phyloP scores from a whole-genome alignment of 495 filamentous ascomycete genomes.

The Xylaria longipes region DNA sequence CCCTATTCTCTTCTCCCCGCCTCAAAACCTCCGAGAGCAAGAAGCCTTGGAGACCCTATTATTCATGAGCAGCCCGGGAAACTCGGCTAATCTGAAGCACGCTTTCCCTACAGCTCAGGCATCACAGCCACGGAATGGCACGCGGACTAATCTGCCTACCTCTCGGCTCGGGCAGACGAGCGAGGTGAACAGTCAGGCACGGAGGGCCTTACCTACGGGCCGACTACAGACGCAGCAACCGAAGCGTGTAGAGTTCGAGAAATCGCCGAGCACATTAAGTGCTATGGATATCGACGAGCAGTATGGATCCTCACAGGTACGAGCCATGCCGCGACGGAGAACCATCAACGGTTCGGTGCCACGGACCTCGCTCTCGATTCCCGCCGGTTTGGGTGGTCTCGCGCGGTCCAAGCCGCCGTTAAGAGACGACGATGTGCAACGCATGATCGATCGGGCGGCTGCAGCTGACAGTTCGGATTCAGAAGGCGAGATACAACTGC shows the following conservation, averaged over 20 bases:
- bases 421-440: constrained; percentile 53
- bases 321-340: constrained; percentile 51
- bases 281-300: constrained; percentile 54
- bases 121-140: constrained; percentile 30
- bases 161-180: constrained; percentile 35
- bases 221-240: constrained; percentile 45
- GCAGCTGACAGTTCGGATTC: constrained; percentile 55
- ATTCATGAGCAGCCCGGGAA: constrained; percentile 86
- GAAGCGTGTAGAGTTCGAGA: constrained; percentile 57
- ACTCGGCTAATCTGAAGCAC: constrained; percentile 66
- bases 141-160: constrained; percentile 50
- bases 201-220: constrained; percentile 54
- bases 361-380: constrained; percentile 45
- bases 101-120: constrained; percentile 45
- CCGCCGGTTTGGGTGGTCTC: constrained; percentile 46
- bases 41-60: constrained; percentile 87
- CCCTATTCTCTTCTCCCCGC: constrained; percentile 59
- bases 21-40: constrained; percentile 68
- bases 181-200: constrained; percentile 37
- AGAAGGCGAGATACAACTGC: constrained; percentile 55
- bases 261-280: constrained; percentile 42
- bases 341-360: constrained; percentile 42
- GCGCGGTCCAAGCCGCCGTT: constrained; percentile 44
- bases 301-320: constrained; percentile 40
- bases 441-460: constrained; percentile 52